Evolutionary conservation across 2,329 filamentous ascomycete genomes (phyloP).

Genomic region (Fusarium dimerum): DNA sequence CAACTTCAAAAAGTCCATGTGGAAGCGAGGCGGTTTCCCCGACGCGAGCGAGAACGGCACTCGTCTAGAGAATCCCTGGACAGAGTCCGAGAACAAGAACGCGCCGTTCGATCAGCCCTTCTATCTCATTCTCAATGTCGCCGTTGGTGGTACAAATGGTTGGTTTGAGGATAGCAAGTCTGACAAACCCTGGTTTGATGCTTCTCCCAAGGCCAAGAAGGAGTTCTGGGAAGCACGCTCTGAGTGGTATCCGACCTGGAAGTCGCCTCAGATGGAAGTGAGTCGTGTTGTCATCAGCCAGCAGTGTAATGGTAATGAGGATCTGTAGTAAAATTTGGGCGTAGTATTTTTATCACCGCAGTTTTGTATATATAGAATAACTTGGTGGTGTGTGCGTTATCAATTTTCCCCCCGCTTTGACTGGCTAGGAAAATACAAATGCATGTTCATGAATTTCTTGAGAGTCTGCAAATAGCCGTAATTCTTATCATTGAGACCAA

Average conservation of each 20-base stretch:
- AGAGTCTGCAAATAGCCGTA: too few species aligned
- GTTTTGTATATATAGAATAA: too few species aligned
- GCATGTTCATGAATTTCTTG: too few species aligned
- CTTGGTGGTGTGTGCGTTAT: too few species aligned
- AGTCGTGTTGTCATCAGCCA: conserved; percentile 71
- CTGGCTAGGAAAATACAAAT: too few species aligned
- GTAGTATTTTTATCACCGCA: background rate
- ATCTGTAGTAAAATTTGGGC: conserved; percentile 35
- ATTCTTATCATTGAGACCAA: too few species aligned
- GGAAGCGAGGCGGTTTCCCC: conserved; percentile 69
- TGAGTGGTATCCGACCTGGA: conserved; percentile 72
- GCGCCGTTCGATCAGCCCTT: conserved; percentile 77
- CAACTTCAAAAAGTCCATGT: conserved; percentile 69
- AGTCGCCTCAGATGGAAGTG: conserved; percentile 65
- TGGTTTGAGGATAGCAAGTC: conserved; percentile 77
- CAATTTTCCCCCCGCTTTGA: too few species aligned
- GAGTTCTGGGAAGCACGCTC: conserved; percentile 75
- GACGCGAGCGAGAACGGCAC: conserved; percentile 65
- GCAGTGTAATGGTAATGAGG: conserved; percentile 64
- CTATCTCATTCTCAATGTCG: conserved; percentile 75
- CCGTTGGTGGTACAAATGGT: conserved; percentile 76
- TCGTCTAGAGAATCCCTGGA: conserved; percentile 64
- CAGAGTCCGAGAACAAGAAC: conserved; percentile 56
- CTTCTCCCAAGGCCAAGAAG: conserved; percentile 62
- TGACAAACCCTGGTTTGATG: conserved; percentile 79